Conservation (phyloP, 2,329 filamentous ascomycete species). For the Microcyclosporella mali region DNA sequence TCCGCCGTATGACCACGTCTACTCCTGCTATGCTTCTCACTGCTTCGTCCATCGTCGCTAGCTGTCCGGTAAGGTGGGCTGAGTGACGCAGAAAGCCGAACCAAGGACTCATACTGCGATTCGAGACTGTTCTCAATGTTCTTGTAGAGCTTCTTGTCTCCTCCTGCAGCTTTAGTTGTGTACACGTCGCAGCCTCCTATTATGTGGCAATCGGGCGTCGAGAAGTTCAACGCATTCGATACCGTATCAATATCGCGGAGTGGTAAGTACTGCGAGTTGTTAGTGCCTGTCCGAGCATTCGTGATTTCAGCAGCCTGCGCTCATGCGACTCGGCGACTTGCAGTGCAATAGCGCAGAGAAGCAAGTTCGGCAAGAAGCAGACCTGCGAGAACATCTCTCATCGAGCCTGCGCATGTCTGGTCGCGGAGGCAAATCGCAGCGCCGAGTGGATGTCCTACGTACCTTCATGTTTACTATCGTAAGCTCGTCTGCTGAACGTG, state of each 20-base stretch:
- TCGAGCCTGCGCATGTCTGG: constrained; percentile 4
- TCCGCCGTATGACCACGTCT: constrained; percentile 26
- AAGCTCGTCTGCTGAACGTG: constrained; percentile 8
- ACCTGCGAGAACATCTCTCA: constrained; percentile 18
- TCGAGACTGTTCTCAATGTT: constrained; percentile 88
- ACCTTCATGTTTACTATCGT: constrained; percentile 27
- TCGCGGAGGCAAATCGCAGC: neutral
- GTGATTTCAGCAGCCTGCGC: constrained; percentile 5
- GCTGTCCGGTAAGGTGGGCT: constrained; percentile 62
- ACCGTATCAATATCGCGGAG: constrained; percentile 87
- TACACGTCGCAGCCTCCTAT: constrained; percentile 93
- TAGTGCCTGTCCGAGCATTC: constrained; percentile 7
- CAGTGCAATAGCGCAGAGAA: neutral
- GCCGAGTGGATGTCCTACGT: constrained; percentile 9
- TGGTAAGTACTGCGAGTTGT: constrained; percentile 68
- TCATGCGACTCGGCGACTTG: neutral
- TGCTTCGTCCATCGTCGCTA: constrained; percentile 20
- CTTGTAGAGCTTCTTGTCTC: constrained; percentile 96
- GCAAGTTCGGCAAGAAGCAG: neutral
- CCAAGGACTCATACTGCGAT: constrained; percentile 80
- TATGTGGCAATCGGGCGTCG: constrained; percentile 85
- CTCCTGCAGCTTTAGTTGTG: constrained; percentile 90
- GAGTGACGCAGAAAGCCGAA: constrained; percentile 79
- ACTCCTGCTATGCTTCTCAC: constrained; percentile 24
- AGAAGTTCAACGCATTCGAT: constrained; percentile 89